Percentiles rank a stretch among this genome's conserved stretches.
phyloP scores from a whole-genome alignment of 257 asterid genomes.

The Paraleonurus japonicus region DNA sequence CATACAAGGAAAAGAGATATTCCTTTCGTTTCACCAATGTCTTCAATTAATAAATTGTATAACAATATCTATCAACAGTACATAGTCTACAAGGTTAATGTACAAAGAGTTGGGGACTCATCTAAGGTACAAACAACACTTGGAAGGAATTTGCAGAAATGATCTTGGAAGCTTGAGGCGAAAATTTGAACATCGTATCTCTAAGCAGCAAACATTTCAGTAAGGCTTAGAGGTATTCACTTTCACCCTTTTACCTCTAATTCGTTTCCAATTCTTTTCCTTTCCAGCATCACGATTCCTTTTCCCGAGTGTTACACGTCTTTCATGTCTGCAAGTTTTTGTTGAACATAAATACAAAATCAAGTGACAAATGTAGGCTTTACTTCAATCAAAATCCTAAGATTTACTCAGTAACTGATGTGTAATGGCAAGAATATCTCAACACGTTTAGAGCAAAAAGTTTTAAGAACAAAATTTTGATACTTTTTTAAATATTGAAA shows the following conservation, averaged over 20 bases:
- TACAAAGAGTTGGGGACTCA: not conserved
- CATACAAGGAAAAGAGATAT: too few relatives aligned
- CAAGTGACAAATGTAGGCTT: not conserved
- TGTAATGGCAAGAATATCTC: too few relatives aligned
- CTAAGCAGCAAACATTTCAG: not conserved
- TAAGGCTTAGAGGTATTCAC: not conserved
- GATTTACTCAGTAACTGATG: not conserved
- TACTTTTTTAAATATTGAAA: too few relatives aligned
- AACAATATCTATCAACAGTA: not conserved
- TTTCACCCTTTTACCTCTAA: constrained; percentile 1
- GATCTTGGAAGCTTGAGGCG: too few relatives aligned
- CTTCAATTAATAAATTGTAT: not conserved
- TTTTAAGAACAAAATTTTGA: too few relatives aligned
- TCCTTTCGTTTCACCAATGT: too few relatives aligned
- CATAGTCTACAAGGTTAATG: not conserved
- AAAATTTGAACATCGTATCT: not conserved
- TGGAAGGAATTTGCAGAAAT: not conserved
- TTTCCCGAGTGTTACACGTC: not conserved
- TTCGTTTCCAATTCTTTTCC: not conserved
- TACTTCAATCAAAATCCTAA: not conserved
- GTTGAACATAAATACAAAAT: too few relatives aligned
- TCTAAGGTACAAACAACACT: not conserved
- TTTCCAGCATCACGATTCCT: constrained; percentile 6
- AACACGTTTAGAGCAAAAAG: too few relatives aligned
- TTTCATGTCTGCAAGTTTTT: constrained; percentile 8